These are phyloP conservation scores for Keithomyces neogunnii DNA, from an alignment of 2,329 filamentous ascomycete genomes.

Conservation along the genomic window DNA sequence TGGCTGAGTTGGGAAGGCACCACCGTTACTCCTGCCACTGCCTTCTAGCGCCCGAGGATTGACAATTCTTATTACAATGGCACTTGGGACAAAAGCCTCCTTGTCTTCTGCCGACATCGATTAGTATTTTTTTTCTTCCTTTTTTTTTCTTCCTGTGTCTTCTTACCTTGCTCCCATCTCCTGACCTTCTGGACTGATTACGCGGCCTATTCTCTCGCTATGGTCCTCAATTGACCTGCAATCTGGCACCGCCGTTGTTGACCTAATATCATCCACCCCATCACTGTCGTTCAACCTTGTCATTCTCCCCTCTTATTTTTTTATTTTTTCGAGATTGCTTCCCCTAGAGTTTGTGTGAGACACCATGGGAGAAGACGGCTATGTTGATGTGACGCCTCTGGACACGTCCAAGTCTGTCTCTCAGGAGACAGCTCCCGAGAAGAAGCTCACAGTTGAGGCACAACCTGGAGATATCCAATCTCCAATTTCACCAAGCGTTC, in stretches of 20 bases:
- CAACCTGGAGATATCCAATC: neutral
- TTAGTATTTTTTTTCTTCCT: neutral
- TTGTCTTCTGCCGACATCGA: neutral
- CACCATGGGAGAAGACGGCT: slow-evolving; percentile 2
- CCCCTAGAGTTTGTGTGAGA: neutral
- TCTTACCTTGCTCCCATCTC: neutral
- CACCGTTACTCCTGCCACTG: neutral
- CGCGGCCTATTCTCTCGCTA: neutral
- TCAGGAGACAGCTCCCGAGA: neutral
- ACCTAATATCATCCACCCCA: neutral
- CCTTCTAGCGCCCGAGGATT: neutral
- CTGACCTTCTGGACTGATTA: too few species aligned
- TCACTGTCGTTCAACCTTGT: neutral
- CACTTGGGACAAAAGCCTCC: neutral
- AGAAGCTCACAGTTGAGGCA: neutral
- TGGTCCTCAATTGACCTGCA: neutral
- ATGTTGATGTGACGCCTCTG: neutral
- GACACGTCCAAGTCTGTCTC: neutral
- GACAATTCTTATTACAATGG: neutral
- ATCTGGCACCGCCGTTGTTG: neutral
- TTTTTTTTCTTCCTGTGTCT: neutral
- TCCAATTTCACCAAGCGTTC: slow-evolving; percentile 1
- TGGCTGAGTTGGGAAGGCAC: neutral
- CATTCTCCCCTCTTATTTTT: neutral
- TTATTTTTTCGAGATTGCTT: neutral